Percentiles rank a stretch among this genome's conserved stretches.
These are phyloP conservation scores for Sugiyamaella neomexicana DNA, from an alignment of 1,139 yeast species.

Conservation along the genomic window DNA sequence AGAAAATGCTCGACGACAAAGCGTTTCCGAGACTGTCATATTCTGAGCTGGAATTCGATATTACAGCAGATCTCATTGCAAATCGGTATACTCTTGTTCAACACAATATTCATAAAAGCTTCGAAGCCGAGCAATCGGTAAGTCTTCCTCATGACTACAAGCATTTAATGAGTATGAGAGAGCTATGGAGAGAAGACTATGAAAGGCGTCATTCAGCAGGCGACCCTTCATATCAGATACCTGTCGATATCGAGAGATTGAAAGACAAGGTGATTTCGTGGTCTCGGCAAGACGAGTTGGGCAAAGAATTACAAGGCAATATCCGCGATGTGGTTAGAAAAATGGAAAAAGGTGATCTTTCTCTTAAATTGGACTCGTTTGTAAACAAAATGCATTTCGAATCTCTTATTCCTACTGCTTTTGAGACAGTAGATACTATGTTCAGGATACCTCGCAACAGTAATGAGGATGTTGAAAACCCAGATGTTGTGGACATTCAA, in stretches of 20 bases:
- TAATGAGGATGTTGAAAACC: not conserved
- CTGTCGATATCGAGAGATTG: conserved; percentile 1
- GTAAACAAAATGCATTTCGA: conserved; percentile 5
- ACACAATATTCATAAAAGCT: conserved; percentile 53
- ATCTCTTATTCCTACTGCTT: conserved; percentile 30
- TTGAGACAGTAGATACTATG: conserved; percentile 31
- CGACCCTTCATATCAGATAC: conserved; percentile 34
- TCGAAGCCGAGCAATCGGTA: conserved; percentile 41
- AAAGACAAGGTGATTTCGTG: conserved; percentile 9
- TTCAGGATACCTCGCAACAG: conserved; percentile 15
- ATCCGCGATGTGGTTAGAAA: not conserved
- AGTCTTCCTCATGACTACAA: conserved; percentile 33
- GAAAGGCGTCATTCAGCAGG: conserved; percentile 53
- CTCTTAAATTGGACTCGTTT: conserved; percentile 2
- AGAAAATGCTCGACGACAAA: conserved; percentile 18
- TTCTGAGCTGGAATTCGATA: conserved; percentile 68
- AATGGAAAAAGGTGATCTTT: not conserved
- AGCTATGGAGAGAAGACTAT: conserved; percentile 61
- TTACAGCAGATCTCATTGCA: conserved; percentile 55
- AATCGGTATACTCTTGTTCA: conserved; percentile 53
- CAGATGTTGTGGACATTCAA: no score
- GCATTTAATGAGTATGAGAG: conserved; percentile 58
- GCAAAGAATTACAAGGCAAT: conserved; percentile 9
- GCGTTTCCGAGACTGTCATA: conserved; percentile 56
- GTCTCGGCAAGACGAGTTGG: conserved; percentile 19